Conservation (phyloP, 2,329 filamentous ascomycete species). For the Microsporum ferrugineum region DNA sequence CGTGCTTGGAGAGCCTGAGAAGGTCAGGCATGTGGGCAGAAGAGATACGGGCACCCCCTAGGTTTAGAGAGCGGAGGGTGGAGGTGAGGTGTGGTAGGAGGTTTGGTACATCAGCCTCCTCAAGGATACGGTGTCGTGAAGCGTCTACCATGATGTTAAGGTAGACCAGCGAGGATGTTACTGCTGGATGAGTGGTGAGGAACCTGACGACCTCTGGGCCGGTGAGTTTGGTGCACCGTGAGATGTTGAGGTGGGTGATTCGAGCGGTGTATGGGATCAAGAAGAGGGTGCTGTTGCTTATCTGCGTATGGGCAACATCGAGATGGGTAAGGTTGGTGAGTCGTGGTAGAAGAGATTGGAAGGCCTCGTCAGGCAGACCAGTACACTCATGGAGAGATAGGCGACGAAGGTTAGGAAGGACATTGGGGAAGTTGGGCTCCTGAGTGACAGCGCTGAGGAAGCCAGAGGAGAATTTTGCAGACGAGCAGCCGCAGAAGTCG, state of each 20-base stretch:
- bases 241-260: conserved; percentile 66
- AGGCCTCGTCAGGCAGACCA: conserved; percentile 54
- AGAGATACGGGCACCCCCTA: conserved; percentile 63
- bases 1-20: conserved; percentile 53
- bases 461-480: conserved; percentile 52
- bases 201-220: conserved; percentile 59
- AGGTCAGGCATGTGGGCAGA: conserved; percentile 53
- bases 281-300: conserved; percentile 59
- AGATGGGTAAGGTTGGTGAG: conserved; percentile 60
- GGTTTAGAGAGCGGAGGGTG: conserved; percentile 59
- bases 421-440: conserved; percentile 39
- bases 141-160: conserved; percentile 63
- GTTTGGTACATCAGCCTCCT: conserved; percentile 51
- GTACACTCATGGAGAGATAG: conserved; percentile 70
- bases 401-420: conserved; percentile 49
- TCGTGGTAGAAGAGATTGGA: conserved; percentile 60
- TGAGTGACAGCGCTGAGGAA: conserved; percentile 47
- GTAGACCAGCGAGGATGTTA: conserved; percentile 52
- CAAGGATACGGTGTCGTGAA: conserved; percentile 59
- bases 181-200: conserved; percentile 58
- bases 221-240: conserved; percentile 60
- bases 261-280: conserved; percentile 60
- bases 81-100: conserved; percentile 49
- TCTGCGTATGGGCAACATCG: conserved; percentile 65
- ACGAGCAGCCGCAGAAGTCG: conserved; percentile 68